Evolutionary conservation across 805 yeast species (phyloP).

Genomic region (Blastobotrys attinorum): DNA sequence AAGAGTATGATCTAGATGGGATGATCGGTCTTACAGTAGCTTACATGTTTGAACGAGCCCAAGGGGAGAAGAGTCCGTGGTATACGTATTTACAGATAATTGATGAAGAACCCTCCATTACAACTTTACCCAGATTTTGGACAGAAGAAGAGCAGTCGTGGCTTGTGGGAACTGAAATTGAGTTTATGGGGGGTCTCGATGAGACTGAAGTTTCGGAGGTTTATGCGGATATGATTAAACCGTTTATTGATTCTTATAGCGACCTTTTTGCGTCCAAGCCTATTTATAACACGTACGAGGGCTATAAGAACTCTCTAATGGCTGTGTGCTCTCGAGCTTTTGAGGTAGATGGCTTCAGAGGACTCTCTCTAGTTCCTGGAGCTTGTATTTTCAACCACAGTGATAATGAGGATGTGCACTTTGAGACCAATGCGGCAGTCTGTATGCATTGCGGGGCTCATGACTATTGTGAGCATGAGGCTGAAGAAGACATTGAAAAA

Average conservation of each 20-base stretch:
- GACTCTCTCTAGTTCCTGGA: slow-evolving; percentile 75
- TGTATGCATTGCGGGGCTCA: slow-evolving; percentile 44
- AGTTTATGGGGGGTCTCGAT: slow-evolving; percentile 52
- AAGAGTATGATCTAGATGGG: slow-evolving; percentile 54
- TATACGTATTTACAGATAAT: slow-evolving; percentile 45
- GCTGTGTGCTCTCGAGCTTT: slow-evolving; percentile 73
- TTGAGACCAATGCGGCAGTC: slow-evolving; percentile 48
- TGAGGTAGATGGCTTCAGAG: slow-evolving; percentile 67
- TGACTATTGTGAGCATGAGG: slow-evolving; percentile 35
- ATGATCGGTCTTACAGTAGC: slow-evolving; percentile 60
- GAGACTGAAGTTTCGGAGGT: slow-evolving; percentile 35
- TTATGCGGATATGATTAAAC: slow-evolving; percentile 31
- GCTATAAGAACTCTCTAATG: slow-evolving; percentile 45
- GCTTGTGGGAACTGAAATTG: slow-evolving; percentile 56
- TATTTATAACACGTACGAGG: slow-evolving; percentile 14
- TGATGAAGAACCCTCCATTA: slow-evolving; percentile 1
- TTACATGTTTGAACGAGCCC: slow-evolving; percentile 59
- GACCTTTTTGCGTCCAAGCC: slow-evolving; percentile 14
- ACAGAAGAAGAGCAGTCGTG: slow-evolving; percentile 34
- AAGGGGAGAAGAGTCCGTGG: slow-evolving; percentile 76
- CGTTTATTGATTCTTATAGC: slow-evolving; percentile 17
- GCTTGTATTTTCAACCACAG: slow-evolving; percentile 85
- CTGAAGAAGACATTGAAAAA: slow-evolving; percentile 13
- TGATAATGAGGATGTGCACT: slow-evolving; percentile 55
- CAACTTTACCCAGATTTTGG: slow-evolving; percentile 63